phyloP scores from a whole-genome alignment of 495 filamentous ascomycete species.

The Penicillium egyptiacum region DNA sequence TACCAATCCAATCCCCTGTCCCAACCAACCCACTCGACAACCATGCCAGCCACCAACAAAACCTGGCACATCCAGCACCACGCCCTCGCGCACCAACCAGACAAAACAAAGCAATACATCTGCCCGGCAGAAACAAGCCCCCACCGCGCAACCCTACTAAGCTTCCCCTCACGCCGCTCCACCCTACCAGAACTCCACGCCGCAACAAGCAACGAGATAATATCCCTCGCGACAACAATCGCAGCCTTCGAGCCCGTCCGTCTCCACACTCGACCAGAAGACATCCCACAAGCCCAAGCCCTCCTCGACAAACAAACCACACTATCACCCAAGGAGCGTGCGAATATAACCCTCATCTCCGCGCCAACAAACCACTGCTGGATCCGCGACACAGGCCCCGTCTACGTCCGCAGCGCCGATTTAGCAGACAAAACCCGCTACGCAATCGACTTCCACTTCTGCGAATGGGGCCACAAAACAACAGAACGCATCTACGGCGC shows the following conservation, averaged over 20 bases:
- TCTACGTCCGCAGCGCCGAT: constrained; percentile 30
- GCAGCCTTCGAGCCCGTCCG: constrained; percentile 37
- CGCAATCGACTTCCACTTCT: constrained; percentile 37
- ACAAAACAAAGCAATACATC: constrained; percentile 21
- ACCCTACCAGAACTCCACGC: constrained; percentile 26
- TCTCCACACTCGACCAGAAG: constrained; percentile 32
- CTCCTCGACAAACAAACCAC: constrained; percentile 19
- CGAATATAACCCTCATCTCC: constrained; percentile 23
- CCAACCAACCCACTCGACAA: not conserved
- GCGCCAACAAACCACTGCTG: constrained; percentile 35
- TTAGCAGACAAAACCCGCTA: constrained; percentile 14
- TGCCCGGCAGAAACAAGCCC: constrained; percentile 29
- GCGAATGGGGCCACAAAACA: constrained; percentile 37
- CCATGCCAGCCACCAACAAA: constrained; percentile 20
- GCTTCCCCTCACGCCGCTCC: constrained; percentile 35
- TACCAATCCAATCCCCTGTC: not conserved
- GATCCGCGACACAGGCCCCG: constrained; percentile 39
- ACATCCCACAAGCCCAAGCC: constrained; percentile 17
- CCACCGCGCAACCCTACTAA: constrained; percentile 36
- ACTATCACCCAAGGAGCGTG: not conserved
- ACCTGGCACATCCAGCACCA: constrained; percentile 14
- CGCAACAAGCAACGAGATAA: constrained; percentile 30
- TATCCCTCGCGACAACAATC: constrained; percentile 32
- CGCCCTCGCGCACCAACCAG: constrained; percentile 2
- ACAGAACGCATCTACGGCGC: constrained; percentile 19